Evolutionary conservation across 441 rosid species (phyloP).

Genomic region (Populus hybrid): DNA sequence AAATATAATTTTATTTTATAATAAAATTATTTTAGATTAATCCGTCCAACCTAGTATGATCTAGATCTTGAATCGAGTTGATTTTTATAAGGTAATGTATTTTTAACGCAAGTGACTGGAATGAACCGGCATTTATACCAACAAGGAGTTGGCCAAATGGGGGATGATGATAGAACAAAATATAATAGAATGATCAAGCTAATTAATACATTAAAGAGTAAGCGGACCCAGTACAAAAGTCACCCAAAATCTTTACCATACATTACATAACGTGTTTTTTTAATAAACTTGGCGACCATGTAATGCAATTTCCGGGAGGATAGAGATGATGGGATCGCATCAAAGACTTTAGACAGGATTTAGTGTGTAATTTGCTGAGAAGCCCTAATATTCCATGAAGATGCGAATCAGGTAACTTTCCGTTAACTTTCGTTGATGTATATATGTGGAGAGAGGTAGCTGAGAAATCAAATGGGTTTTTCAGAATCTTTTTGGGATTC

Average conservation of each 20-base stretch:
- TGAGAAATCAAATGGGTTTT: not conserved
- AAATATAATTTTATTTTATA: no score
- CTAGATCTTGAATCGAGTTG: no score
- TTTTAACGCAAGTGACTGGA: no score
- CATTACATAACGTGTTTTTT: not conserved
- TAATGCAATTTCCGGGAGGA: not conserved
- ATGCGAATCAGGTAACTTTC: not conserved
- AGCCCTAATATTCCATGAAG: not conserved
- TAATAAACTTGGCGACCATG: not conserved
- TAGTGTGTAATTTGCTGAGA: not conserved
- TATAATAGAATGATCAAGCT: not conserved
- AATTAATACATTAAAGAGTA: no score
- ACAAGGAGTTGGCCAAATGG: not conserved
- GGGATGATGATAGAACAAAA: not conserved
- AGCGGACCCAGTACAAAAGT: not conserved
- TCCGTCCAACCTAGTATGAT: accelerated
- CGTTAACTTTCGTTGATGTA: not conserved
- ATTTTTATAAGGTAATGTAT: no score
- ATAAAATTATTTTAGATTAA: no score
- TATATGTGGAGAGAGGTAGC: not conserved
- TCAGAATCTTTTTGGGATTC: not conserved
- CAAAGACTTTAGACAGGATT: not conserved
- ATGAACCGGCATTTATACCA: no score
- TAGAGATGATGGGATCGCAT: not conserved
- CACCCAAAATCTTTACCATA: not conserved